Evolutionary conservation across 2,329 filamentous ascomycete genomes (phyloP), one percentile per base, ranked within the genome.

Genomic region (Nemania serpens): DNA sequence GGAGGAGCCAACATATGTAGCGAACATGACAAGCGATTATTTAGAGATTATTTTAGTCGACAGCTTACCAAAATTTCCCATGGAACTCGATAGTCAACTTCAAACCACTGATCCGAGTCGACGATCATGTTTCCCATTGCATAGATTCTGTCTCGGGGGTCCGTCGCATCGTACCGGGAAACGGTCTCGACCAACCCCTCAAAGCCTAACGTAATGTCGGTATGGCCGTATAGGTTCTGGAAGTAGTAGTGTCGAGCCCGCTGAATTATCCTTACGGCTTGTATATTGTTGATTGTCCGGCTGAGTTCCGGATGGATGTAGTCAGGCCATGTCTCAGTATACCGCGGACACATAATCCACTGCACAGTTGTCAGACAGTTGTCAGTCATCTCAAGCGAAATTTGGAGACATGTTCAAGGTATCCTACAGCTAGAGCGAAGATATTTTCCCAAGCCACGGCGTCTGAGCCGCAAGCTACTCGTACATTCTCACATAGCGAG

Each of bases 141-240:
- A 45, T 64, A 69, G 25, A 70, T 55, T 29, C 64, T 65, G 36
- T 70, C 67, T 29, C 67, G 62, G 11, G 67, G 64, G 46, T 70
- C 65, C 3, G 67, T 70, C n/a, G 67, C 67, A 5, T 64, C 66
- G 25, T 68, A 68, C 20, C 65, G 65, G 29, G 55, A 48, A 3
- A 62, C 58, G 39, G 18, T 59, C 6, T 36, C 50, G 10, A 67
- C 47, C 47, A 65, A 45, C 1, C 54, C 36, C 22, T 61, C 60
- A 36, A 67, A 63, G 9, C 58, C 37, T 12, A 64, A 17, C 1
- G 11, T 3, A 9, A 25, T 36, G n/a, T 50, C 25, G 5, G 29
- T 43, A 15, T 10, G 41, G 5, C 55, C 61, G 22, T 65, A 66
- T 17, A 36, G 13, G 15, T 63, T 58, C 18, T 59, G 60, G 15